Percentiles rank a stretch among this genome's conserved stretches.
Conservation (phyloP, 768 basidiomycete genomes). For the Lyophyllum shimeji region DNA sequence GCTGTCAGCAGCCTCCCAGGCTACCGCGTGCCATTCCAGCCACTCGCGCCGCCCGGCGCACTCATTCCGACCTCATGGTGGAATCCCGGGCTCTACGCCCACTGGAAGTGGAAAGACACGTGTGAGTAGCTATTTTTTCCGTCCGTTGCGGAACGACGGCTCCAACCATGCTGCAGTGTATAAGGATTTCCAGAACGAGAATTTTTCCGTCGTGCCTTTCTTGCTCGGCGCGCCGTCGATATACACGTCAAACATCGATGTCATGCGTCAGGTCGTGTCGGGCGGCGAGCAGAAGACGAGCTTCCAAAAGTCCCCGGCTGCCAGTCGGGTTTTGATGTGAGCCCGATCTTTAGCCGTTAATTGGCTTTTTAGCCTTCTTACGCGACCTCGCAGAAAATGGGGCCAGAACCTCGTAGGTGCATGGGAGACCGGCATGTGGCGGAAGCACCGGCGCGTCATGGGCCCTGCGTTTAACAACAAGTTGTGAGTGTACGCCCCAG, state of each 20-base stretch:
- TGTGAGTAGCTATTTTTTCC: slow-evolving; percentile 12
- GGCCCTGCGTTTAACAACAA: slow-evolving; percentile 42
- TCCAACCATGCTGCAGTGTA: slow-evolving; percentile 30
- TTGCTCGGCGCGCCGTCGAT: slow-evolving; percentile 33
- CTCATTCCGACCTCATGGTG: slow-evolving; percentile 38
- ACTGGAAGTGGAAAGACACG: slow-evolving; percentile 32
- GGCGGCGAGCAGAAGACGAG: slow-evolving; percentile 35
- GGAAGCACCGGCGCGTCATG: slow-evolving; percentile 42
- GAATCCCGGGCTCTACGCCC: slow-evolving; percentile 33
- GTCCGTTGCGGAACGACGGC: too few species aligned
- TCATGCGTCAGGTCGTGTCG: slow-evolving; percentile 38
- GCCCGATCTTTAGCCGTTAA: background rate
- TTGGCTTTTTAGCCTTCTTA: background rate
- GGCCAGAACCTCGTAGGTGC: slow-evolving; percentile 6
- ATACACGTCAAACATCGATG: slow-evolving; percentile 44
- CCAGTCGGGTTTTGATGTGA: background rate
- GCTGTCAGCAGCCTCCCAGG: slow-evolving; percentile 34
- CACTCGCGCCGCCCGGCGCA: slow-evolving; percentile 32
- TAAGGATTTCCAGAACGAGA: slow-evolving; percentile 31
- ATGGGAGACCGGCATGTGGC: slow-evolving; percentile 38
- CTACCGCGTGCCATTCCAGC: slow-evolving; percentile 36
- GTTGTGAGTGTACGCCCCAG: slow-evolving; percentile 32
- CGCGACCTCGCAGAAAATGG: slow-evolving; percentile 1
- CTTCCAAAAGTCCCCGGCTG: background rate
- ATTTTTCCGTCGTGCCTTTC: slow-evolving; percentile 38